Conservation (phyloP, 768 basidiomycete genomes). For the Phylloporus sp. region DNA sequence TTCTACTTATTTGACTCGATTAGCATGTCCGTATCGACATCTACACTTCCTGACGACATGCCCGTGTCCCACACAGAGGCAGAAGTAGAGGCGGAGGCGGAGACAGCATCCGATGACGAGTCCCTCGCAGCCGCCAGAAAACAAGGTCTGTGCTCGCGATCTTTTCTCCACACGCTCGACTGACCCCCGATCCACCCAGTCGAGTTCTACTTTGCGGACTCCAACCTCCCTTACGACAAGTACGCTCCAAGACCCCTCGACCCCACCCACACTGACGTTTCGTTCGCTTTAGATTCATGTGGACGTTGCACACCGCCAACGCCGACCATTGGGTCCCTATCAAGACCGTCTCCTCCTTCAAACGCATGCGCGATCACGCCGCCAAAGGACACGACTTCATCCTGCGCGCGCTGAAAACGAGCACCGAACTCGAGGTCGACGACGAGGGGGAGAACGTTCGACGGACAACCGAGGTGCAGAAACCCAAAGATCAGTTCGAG, state of each 20-base stretch:
- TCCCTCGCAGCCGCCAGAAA: slow-evolving; percentile 46
- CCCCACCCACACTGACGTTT: not conserved
- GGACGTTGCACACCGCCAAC: slow-evolving; percentile 79
- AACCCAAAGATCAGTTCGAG: slow-evolving; percentile 74
- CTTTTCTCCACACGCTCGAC: not conserved
- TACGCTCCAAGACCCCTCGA: slow-evolving; percentile 25
- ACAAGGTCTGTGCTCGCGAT: slow-evolving; percentile 42
- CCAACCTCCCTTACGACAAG: slow-evolving; percentile 93
- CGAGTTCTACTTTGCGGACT: slow-evolving; percentile 94
- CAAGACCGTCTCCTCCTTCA: slow-evolving; percentile 84
- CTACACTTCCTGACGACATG: slow-evolving; percentile 1
- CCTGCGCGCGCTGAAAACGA: slow-evolving; percentile 54
- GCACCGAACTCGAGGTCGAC: slow-evolving; percentile 65
- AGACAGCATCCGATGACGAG: slow-evolving; percentile 30
- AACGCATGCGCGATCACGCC: slow-evolving; percentile 80
- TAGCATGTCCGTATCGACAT: slow-evolving; percentile 24
- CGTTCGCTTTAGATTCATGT: slow-evolving; percentile 76
- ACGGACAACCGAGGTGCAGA: slow-evolving; percentile 66
- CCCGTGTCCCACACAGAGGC: not conserved
- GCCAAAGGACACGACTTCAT: slow-evolving; percentile 64
- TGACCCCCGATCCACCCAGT: slow-evolving; percentile 42
- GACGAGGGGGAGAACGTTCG: slow-evolving; percentile 68
- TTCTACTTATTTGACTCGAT: slow-evolving; percentile 4
- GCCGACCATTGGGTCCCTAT: slow-evolving; percentile 89
- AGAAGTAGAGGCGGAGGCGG: too few species aligned